Base-by-base conservation (phyloP, 306 rosid species). In the Vigna nakashimae region DNA sequence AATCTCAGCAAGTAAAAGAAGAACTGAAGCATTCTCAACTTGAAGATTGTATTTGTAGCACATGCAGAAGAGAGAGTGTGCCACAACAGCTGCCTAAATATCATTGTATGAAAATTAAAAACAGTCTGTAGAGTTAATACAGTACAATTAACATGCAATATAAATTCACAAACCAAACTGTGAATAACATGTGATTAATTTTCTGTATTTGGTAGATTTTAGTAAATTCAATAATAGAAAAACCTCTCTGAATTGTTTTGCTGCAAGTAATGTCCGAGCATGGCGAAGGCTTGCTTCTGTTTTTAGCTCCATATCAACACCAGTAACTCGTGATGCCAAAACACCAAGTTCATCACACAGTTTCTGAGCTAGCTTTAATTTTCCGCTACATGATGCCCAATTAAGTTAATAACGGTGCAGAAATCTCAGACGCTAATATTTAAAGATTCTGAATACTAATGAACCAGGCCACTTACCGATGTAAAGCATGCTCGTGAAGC, bases 191-290 rank as follows among this genome's bases (percentile, higher is more conserved):
- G 52, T 36, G 79, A 71, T 26, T 30, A 64, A 8, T 51, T 64
- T 11, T 77, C 75, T 34, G 11, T 18, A 58, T 17, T 67, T 15
- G 53, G 57, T 67, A 49, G 69, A 60, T 32, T 66, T 62, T 55
- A 71, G 77, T 1, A 52, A 34, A 22, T 30, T 59, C 32, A 65
- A 15, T 59, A 46, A 69, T 5, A 42, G 73, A 79, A 64, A 28
- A 85, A 94, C 98, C 98, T 95, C 98, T 64, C 96, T 86, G 82
- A 88, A 95, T 85, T 92, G 98, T 74, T 87, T 89, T 71, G 98
- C 98, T 1, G 97, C 95, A 67, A 95, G 98, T 80, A 95, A 84
- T 38, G 98, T 89, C 16, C 98, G 92, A 71, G 93, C 98, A 81
- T 81, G 94, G 69, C 98, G 87, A 79, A 95, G 93, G 86, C 96